Base-by-base conservation (phyloP, 2,329 filamentous ascomycete species). In the Tolypocladium tundrense region DNA sequence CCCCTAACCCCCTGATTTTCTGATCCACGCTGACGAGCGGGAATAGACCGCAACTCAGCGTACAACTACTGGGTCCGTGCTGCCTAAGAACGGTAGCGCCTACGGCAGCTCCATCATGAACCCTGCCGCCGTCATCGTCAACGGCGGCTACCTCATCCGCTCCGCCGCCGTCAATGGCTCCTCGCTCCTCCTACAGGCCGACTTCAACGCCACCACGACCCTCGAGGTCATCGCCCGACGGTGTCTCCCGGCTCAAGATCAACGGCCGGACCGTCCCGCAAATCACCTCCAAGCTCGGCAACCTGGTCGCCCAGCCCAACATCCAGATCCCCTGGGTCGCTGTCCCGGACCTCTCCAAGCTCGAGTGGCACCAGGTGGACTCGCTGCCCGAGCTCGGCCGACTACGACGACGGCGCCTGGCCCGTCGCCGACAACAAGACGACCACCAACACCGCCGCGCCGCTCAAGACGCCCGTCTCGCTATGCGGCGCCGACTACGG, bases 401-500 rank as follows among this genome's bases (percentile, higher is more conserved):
- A 69, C 1, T 93, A 91, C 64, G 83, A 90, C 56, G 90, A 94
- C 68, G 80, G 80, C 3, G 70, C 71, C 7, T 94, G 90, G 90
- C 77, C 77, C 0, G 63, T 67, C 0, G 88, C 88, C 1, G 72
- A 86, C 60, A 74, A 83, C 6, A 75, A 72, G 0, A 77, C 76
- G 2, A 85, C 84, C 1, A 81, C 81, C 66, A 91, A 91, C 68
- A 82, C 80, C 0, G 73, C 77, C 21, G 66, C 72, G 27, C 72
- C 78, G 2, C 72, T 87, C 2, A 79, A 75, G 0, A 91, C 88
- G 0, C 84, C 87, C 0, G 84, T 81, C 0, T 85, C 83, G 0
- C 79, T 92, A 0, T 90, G 87, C 65, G 79, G 78, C 0, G 82
- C 82, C 19, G 88, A 92, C 69, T 92, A 92, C 65, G 88, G 88